These are phyloP conservation scores for Penicillium coprophilum DNA, from an alignment of 495 filamentous ascomycete species.

Conservation along the genomic window DNA sequence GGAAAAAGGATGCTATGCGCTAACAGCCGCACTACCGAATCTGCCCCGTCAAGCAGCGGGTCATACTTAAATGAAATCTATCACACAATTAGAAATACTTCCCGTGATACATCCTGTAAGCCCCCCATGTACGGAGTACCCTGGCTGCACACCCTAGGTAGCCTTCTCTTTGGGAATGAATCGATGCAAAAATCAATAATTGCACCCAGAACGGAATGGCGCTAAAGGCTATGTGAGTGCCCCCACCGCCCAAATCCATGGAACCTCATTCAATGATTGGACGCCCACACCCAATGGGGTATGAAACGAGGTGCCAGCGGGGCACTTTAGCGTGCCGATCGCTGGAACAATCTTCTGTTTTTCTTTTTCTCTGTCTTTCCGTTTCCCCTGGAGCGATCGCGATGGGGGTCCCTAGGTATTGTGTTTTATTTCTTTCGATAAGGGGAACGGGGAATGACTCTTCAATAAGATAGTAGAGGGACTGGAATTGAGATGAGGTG, in stretches of 20 bases:
- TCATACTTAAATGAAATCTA: not conserved
- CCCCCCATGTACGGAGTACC: not conserved
- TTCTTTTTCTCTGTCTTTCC: too few species aligned
- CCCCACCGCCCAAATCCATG: slow-evolving; percentile 7
- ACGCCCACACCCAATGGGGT: not conserved
- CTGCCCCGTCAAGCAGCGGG: slow-evolving; percentile 7
- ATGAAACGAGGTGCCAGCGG: slow-evolving; percentile 9
- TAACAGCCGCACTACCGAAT: slow-evolving; percentile 10
- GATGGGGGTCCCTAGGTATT: not conserved
- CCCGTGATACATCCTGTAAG: not conserved
- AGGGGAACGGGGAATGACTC: not conserved
- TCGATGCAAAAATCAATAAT: slow-evolving; percentile 5
- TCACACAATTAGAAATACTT: slow-evolving; percentile 6
- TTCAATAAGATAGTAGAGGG: not conserved
- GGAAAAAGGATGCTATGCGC: slow-evolving; percentile 9
- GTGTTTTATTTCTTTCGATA: not conserved
- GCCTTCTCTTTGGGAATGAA: not conserved
- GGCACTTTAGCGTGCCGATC: slow-evolving; percentile 12
- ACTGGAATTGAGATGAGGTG: too few species aligned
- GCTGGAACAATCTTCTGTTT: slow-evolving; percentile 9
- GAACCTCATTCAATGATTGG: slow-evolving; percentile 1
- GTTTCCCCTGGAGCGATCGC: not conserved
- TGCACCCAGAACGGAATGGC: not conserved
- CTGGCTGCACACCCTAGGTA: not conserved
- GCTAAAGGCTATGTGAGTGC: slow-evolving; percentile 4